phyloP scores from a whole-genome alignment of 352 stramenopile genomes.

The Phytophthora sp. region DNA sequence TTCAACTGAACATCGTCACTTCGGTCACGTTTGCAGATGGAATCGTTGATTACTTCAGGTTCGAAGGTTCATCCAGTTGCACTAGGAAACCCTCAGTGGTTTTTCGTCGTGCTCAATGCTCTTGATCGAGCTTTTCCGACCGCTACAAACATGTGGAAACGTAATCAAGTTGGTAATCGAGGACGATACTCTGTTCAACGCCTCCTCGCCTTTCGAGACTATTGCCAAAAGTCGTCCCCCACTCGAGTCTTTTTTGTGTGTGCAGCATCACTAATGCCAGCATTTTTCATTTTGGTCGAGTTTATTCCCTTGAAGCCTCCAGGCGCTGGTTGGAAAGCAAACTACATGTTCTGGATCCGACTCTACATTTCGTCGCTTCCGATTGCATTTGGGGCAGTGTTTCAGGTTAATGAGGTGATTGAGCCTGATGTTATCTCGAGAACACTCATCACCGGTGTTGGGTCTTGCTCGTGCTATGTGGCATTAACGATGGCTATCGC shows the following conservation, averaged over 20 bases:
- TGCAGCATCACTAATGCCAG: neutral
- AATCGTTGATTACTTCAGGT: too few relatives aligned
- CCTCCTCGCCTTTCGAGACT: slow-evolving; percentile 11
- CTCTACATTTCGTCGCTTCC: slow-evolving; percentile 8
- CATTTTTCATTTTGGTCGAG: slow-evolving; percentile 13
- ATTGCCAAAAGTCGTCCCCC: neutral
- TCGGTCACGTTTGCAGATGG: too few relatives aligned
- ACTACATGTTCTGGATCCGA: slow-evolving; percentile 27
- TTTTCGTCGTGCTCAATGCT: too few relatives aligned
- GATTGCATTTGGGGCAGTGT: slow-evolving; percentile 2
- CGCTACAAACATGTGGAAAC: too few relatives aligned
- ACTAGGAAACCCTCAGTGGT: too few relatives aligned
- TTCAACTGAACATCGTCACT: too few relatives aligned
- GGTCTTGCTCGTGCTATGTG: neutral
- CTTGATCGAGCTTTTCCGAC: too few relatives aligned
- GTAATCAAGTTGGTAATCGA: slow-evolving; percentile 11
- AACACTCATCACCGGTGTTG: neutral
- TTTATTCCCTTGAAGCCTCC: slow-evolving; percentile 26
- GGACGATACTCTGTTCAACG: slow-evolving; percentile 15
- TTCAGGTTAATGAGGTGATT: slow-evolving; percentile 17
- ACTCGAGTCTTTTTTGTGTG: slow-evolving; percentile 6
- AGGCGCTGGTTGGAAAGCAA: slow-evolving; percentile 12
- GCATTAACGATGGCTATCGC: neutral
- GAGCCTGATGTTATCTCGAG: too few relatives aligned
- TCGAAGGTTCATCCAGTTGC: too few relatives aligned